A percentile compares a stretch with the other conserved stretches of the same genome.
Conservation (phyloP, 2,329 filamentous ascomycete species). For the Ophiosphaerella narmari region DNA sequence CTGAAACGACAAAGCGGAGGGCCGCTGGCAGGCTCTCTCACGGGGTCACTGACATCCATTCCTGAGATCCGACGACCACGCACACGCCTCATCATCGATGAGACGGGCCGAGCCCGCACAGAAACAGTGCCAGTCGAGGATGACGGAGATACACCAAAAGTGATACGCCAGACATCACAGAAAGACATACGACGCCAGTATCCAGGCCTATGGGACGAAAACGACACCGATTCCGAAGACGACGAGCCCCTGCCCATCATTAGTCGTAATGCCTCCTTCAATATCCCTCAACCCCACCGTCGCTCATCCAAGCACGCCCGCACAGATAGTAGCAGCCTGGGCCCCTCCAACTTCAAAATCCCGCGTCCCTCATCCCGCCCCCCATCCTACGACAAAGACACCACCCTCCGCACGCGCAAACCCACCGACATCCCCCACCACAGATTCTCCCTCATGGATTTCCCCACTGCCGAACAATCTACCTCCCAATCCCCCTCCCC, state of each 20-base stretch:
- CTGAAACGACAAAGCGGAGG: constrained; percentile 51
- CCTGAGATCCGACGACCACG: constrained; percentile 50
- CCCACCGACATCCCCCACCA: constrained; percentile 25
- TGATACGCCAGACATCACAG: constrained; percentile 28
- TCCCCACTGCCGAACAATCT: constrained; percentile 27
- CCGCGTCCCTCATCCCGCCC: constrained; percentile 39
- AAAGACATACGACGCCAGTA: constrained; percentile 45
- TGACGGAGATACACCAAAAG: constrained; percentile 36
- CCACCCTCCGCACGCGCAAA: too few species aligned
- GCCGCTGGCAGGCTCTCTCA: constrained; percentile 29
- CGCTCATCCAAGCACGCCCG: constrained; percentile 44
- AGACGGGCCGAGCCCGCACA: constrained; percentile 53
- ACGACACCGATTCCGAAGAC: constrained; percentile 45
- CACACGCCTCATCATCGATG: constrained; percentile 54
- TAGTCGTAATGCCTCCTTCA: constrained; percentile 45
- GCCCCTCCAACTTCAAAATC: constrained; percentile 39
- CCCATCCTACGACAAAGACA: constrained; percentile 35
- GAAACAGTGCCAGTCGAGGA: constrained; percentile 48
- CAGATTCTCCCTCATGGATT: constrained; percentile 42
- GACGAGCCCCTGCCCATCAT: constrained; percentile 37
- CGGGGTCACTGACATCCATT: constrained; percentile 50
- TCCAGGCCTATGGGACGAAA: constrained; percentile 51
- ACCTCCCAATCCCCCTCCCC: constrained; percentile 34
- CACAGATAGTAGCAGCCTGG: constrained; percentile 34
- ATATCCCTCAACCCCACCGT: constrained; percentile 35